Evolutionary conservation across 2,329 filamentous ascomycete genomes (phyloP).

Genomic region (Hypoxylon sp.): DNA sequence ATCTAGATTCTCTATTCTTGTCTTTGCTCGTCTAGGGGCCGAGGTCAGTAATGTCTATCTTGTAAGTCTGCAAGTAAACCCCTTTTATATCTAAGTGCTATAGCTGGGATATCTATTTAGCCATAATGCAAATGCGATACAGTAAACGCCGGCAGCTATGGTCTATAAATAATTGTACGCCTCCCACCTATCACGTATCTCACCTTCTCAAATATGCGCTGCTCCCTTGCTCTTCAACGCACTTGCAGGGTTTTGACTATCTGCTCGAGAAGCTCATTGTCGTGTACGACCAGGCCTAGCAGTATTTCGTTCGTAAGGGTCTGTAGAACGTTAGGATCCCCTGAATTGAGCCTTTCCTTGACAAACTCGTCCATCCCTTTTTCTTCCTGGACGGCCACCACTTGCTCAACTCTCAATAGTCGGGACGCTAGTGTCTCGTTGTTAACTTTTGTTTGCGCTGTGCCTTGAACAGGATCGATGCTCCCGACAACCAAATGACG

Average conservation of each 20-base stretch:
- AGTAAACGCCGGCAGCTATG: neutral
- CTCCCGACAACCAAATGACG: neutral
- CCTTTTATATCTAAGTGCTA: neutral
- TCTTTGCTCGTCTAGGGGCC: neutral
- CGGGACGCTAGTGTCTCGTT: neutral
- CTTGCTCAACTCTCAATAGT: conserved; percentile 22
- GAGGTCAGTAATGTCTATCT: neutral
- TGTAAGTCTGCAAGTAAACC: neutral
- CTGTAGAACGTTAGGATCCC: conserved; percentile 16
- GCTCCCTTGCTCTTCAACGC: neutral
- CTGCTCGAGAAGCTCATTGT: conserved; percentile 22
- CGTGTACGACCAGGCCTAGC: conserved; percentile 20
- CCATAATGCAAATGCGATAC: neutral
- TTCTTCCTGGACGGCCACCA: conserved; percentile 13
- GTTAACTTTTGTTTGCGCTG: neutral
- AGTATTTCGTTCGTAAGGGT: conserved; percentile 33
- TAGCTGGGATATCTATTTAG: neutral
- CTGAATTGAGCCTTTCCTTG: conserved; percentile 8
- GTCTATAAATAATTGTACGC: neutral
- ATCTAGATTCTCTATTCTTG: neutral
- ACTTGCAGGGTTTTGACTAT: conserved; percentile 19
- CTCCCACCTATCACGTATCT: neutral
- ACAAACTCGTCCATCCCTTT: conserved; percentile 30
- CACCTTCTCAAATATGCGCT: neutral
- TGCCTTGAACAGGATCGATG: neutral